phyloP scores from a whole-genome alignment of 805 yeast genomes.

The Zygotorulaspora chibaensis region DNA sequence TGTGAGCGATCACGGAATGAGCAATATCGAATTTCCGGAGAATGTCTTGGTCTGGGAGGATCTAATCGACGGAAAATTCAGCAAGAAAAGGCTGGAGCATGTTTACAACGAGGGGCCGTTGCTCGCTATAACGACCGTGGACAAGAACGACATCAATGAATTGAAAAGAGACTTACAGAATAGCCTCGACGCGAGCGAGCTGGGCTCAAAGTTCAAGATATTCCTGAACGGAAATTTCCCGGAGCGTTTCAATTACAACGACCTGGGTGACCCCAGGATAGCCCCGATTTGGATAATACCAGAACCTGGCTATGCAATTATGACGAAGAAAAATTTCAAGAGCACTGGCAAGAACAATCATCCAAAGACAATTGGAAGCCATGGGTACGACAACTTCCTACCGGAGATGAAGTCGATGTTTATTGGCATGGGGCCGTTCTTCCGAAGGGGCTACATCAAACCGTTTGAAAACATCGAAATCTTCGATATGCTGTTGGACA shows the following conservation, averaged over 20 bases:
- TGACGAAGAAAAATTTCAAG: slow-evolving; percentile 51
- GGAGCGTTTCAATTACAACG: slow-evolving; percentile 29
- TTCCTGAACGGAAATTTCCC: slow-evolving; percentile 55
- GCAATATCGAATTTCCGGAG: slow-evolving; percentile 61
- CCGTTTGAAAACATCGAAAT: slow-evolving; percentile 75
- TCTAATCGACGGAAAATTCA: slow-evolving; percentile 44
- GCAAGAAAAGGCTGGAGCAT: slow-evolving; percentile 12
- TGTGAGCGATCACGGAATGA: slow-evolving; percentile 93
- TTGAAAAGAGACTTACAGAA: slow-evolving; percentile 42
- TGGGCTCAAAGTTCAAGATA: slow-evolving; percentile 38
- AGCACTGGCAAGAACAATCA: slow-evolving; percentile 25
- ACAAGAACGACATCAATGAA: slow-evolving; percentile 28
- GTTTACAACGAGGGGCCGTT: slow-evolving; percentile 20
- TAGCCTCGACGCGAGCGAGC: slow-evolving; percentile 28
- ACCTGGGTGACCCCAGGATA: slow-evolving; percentile 50
- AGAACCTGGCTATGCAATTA: slow-evolving; percentile 69
- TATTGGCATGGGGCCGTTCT: slow-evolving; percentile 77
- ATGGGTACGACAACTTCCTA: slow-evolving; percentile 78
- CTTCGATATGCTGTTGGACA: slow-evolving; percentile 69
- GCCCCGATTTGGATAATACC: slow-evolving; percentile 89
- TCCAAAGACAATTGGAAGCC: slow-evolving; percentile 53
- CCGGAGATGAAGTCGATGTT: slow-evolving; percentile 81
- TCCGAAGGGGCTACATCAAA: slow-evolving; percentile 37
- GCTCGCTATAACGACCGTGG: slow-evolving; percentile 13
- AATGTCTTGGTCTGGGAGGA: slow-evolving; percentile 70